These are phyloP conservation scores for Penicillium glabrum DNA, from an alignment of 2,329 filamentous ascomycete species.

Conservation along the genomic window DNA sequence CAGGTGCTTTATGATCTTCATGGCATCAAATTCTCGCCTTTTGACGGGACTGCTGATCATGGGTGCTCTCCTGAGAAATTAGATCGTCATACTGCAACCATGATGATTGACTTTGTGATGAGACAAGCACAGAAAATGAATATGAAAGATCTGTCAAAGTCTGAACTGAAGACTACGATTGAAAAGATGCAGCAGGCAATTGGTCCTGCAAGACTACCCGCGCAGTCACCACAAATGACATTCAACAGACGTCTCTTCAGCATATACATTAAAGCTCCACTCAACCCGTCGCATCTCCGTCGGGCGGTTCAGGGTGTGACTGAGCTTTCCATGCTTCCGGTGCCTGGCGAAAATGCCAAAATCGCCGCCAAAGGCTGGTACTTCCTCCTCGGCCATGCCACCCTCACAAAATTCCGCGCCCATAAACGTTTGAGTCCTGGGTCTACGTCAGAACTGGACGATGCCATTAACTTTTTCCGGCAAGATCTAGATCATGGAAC, in stretches of 20 bases:
- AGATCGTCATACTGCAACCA: conserved; percentile 76
- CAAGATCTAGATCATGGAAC: conserved; percentile 80
- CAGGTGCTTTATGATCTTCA: conserved; percentile 83
- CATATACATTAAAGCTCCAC: conserved; percentile 76
- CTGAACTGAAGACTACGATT: conserved; percentile 83
- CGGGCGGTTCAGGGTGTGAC: conserved; percentile 77
- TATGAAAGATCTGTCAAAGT: conserved; percentile 88
- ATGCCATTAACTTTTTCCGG: conserved; percentile 75
- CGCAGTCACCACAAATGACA: conserved; percentile 75
- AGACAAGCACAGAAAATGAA: conserved; percentile 77
- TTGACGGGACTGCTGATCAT: conserved; percentile 73
- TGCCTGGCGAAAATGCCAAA: conserved; percentile 66
- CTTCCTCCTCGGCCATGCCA: conserved; percentile 84
- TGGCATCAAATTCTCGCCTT: conserved; percentile 72
- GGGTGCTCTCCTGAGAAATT: conserved; percentile 74
- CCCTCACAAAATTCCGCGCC: conserved; percentile 79
- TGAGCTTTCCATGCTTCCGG: conserved; percentile 68
- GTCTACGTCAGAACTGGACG: conserved; percentile 79
- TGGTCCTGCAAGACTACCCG: conserved; percentile 70
- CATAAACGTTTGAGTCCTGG: conserved; percentile 76
- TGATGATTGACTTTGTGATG: conserved; percentile 81
- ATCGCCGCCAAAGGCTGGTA: conserved; percentile 87
- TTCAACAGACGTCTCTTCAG: conserved; percentile 84
- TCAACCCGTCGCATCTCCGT: conserved; percentile 79
- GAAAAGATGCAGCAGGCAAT: conserved; percentile 91